Evolutionary conservation across 1,284 basidiomycete genomes (phyloP).

Genomic region (Chondrostereum purpureum): DNA sequence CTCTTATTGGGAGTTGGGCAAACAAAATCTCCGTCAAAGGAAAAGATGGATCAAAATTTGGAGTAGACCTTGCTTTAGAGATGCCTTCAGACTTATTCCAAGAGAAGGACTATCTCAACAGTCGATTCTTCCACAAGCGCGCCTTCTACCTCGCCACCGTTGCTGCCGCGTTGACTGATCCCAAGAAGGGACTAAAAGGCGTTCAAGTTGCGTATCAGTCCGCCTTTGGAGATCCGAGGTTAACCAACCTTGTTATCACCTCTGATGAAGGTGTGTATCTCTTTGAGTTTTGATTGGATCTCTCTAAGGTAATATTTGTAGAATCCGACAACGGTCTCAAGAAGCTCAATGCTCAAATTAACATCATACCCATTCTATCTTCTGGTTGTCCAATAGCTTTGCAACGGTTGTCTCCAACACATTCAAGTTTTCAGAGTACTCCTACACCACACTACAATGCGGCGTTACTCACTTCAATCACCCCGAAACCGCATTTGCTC

Average conservation of each 20-base stretch:
- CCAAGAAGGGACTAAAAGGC: conserved; percentile 35
- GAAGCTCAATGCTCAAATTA: conserved; percentile 65
- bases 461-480: conserved; percentile 60
- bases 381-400: conserved; percentile 53
- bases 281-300: conserved; percentile 8
- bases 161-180: conserved; percentile 53
- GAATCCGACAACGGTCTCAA: conserved; percentile 53
- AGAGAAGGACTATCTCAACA: conserved; percentile 91
- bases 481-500: conserved; percentile 64
- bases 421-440: conserved; percentile 59
- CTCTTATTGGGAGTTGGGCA: conserved; percentile 72
- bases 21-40: conserved; percentile 62
- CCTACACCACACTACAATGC: conserved; percentile 73
- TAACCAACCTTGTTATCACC: conserved; percentile 60
- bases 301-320: conserved; percentile 29
- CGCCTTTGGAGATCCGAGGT: conserved; percentile 56
- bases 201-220: conserved; percentile 61
- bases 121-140: conserved; percentile 89
- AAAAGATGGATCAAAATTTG: conserved; percentile 57
- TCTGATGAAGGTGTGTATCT: conserved; percentile 46
- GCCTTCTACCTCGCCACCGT: conserved; percentile 86
- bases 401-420: conserved; percentile 68
- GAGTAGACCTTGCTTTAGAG: conserved; percentile 78
- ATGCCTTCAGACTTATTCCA: conserved; percentile 85
- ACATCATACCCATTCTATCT: conserved; percentile 68